Base-by-base conservation (phyloP, 2,329 filamentous ascomycete species). In the Chaetothyriales sp. region DNA sequence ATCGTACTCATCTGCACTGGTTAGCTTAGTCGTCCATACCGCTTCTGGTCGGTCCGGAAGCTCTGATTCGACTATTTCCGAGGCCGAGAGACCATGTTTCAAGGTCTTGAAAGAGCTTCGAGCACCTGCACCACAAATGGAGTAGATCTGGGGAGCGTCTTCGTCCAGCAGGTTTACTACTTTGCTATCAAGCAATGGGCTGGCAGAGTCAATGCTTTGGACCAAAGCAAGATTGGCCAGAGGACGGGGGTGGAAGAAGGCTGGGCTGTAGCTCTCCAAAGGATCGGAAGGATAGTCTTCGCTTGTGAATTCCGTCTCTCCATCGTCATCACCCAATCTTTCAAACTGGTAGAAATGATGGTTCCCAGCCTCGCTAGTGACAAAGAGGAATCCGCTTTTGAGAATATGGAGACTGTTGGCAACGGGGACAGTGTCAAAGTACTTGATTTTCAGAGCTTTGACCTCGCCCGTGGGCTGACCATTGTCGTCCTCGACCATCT, bases 311-410 rank as follows among this genome's bases (percentile, higher is more conserved):
- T 95, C 84, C 0, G 80, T 75, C 66, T 96, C 88, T 1, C 94
- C 84, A 55, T 94, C 88, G 60, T 96, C 90, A 55, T 98, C 92
- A 43, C 90, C 93, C 5, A 99, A 79, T 62, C 95, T 94, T 65
- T 95, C 88, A 55, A 99, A 94, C 64, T 96, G 90, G 66, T 96
- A 98, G 59, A 98, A 88, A 53, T 88, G 81, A 64, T 93, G 86
- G 64, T 95, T 92, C 26, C 93, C 92, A 56, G 84, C 88, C 66
- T 98, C 90, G 62, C 86, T 86, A 6, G 88, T 87, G 49, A 90
- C 84, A 62, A 92, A 98, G 9, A 98, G 76, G 63, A 95, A 98
- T 25, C 92, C 93, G 57, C 88, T 95, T 69, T 95, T 95, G 58
- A 98, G 69, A 58, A 98, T 95, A 65, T 88, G 87, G 44, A 99